phyloP scores from a whole-genome alignment of 2,329 filamentous ascomycete species.

The Sclerotinia spermophila region DNA sequence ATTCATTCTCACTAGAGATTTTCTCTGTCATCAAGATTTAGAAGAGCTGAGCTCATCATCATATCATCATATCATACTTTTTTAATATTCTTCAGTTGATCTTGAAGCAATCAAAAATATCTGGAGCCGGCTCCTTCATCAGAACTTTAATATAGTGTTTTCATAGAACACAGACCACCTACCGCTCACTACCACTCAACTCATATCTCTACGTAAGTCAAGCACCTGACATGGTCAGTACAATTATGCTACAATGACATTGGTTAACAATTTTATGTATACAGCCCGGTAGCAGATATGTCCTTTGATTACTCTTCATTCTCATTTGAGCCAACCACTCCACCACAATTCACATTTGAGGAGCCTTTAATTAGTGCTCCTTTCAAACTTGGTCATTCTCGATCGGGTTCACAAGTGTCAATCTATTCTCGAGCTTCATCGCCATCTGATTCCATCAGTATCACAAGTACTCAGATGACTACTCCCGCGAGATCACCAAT shows the following conservation, averaged over 20 bases:
- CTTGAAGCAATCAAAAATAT: slow-evolving; percentile 22
- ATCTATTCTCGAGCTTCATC: slow-evolving; percentile 66
- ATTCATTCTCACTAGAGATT: slow-evolving; percentile 24
- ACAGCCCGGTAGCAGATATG: slow-evolving; percentile 57
- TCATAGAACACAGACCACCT: slow-evolving; percentile 24
- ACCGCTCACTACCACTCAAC: slow-evolving; percentile 16
- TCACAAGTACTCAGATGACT: slow-evolving; percentile 62
- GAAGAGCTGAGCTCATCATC: slow-evolving; percentile 34
- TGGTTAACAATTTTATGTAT: slow-evolving; percentile 21
- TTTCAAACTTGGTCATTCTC: slow-evolving; percentile 41
- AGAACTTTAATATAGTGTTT: slow-evolving; percentile 33
- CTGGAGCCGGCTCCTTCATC: slow-evolving; percentile 35
- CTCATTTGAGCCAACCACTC: slow-evolving; percentile 49
- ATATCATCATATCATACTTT: slow-evolving; percentile 30
- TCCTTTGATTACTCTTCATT: slow-evolving; percentile 58
- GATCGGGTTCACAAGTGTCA: slow-evolving; percentile 38
- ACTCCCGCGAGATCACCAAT: slow-evolving; percentile 71
- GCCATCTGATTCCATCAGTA: slow-evolving; percentile 48
- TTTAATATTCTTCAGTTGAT: slow-evolving; percentile 27
- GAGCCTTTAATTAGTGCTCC: slow-evolving; percentile 54
- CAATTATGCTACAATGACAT: not conserved
- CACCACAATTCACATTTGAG: slow-evolving; percentile 54
- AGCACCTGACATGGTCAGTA: not conserved
- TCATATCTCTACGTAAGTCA: slow-evolving; percentile 29
- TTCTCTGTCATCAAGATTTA: slow-evolving; percentile 28